Evolutionary conservation across 257 asterid species (phyloP), one percentile per base, ranked within the genome.

Genomic region (Nicotiana tabacum): DNA sequence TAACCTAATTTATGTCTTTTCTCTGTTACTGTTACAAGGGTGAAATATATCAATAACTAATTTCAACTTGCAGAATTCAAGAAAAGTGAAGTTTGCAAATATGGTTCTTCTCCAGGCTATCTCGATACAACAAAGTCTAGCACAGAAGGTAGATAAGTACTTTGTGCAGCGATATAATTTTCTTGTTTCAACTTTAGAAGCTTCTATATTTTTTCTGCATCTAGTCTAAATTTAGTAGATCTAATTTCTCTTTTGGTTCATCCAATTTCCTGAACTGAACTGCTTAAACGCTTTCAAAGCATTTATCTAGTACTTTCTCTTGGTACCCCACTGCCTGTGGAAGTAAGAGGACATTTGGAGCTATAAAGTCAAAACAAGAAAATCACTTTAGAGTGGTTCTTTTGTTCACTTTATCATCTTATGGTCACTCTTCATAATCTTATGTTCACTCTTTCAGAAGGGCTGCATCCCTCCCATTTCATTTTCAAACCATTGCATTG

Each of bases 11-110:
- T 7, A 48, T 74, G 15, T 27, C 9, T 15, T 48, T 74, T 2
- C 2, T 16, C 46, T 76, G 46, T 51, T 51, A 51, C 4, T 76
- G 80, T 51, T 51, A 15, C 0, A 29, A 29, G 46, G 1, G 64
- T 76, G 80, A 51, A 27, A 4, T 76, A 29, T 76, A 48, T 74
- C 64, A 27, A 1, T 51, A 16, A 51, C 29, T 1, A 74, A 74
- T 48, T 74, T 76, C 55, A 85, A 69, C 81, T 87, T 85, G 86
- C 94, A 96, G 99, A 92, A 81, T 96, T 91, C 91, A 94, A 90
- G 92, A 91, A 87, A 86, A 87, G 86, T 83, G 94, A 91, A 87
- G 82, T 74, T 77, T 87, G 82, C 84, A 94, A 90, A 87, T 87
- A 84, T 82, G 84, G 85, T 80, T 83, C 93, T 87, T 91, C 96